phyloP scores from a whole-genome alignment of 345 rosid species.

The Pistacia atlantica region DNA sequence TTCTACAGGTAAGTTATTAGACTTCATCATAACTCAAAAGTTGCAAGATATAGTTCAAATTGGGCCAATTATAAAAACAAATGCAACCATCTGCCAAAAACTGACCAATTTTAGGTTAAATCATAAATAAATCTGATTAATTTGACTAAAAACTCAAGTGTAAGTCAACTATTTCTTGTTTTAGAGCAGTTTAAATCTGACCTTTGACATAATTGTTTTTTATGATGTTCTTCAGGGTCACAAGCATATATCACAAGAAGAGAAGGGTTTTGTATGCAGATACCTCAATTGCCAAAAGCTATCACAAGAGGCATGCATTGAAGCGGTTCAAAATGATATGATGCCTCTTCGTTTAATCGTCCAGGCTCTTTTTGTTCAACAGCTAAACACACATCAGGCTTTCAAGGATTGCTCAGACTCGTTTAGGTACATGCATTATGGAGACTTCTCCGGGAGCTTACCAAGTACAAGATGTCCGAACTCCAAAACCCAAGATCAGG shows the following conservation, averaged over 20 bases:
- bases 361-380: slow-evolving; percentile 77
- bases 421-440: slow-evolving; percentile 43
- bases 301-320: slow-evolving; percentile 69
- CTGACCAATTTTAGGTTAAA: not conserved
- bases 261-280: slow-evolving; percentile 62
- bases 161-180: not conserved
- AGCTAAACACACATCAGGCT: slow-evolving; percentile 71
- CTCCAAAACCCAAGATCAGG: slow-evolving; percentile 45
- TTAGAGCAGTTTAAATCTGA: not conserved
- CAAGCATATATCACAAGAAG: slow-evolving; percentile 56
- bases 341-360: slow-evolving; percentile 80
- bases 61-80: not conserved
- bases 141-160: not conserved
- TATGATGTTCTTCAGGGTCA: slow-evolving; percentile 45
- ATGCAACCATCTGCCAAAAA: no score
- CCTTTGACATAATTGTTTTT: not conserved
- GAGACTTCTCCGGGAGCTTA: slow-evolving; percentile 56
- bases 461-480: slow-evolving; percentile 62
- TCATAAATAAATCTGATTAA: not conserved
- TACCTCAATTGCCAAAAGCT: slow-evolving; percentile 75
- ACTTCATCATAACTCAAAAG: not conserved
- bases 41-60: not conserved
- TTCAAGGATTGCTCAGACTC: slow-evolving; percentile 78
- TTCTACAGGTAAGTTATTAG: slow-evolving; percentile 50
- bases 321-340: slow-evolving; percentile 78